Evolutionary conservation across 2,329 filamentous ascomycete species (phyloP), one percentile per base, ranked within the genome.

Genomic region (Pleoardoris graminearum): DNA sequence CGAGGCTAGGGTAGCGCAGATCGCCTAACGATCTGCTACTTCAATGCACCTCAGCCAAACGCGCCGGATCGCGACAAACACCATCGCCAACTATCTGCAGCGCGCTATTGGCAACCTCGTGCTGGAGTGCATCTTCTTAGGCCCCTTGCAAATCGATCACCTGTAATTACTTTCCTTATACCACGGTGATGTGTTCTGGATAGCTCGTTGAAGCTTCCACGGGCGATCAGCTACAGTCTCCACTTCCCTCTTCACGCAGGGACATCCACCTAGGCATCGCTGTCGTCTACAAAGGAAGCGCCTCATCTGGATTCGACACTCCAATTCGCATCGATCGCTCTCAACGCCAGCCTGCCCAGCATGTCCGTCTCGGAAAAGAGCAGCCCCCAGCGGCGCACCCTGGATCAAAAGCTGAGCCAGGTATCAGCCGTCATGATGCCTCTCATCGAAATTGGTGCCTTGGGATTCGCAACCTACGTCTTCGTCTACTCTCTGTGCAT

Each of bases 381-480:
- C 11, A 55, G 60, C 43, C 57, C 62, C 42, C 60, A 60, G 43
- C 51, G 59, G 37, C 57, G 62, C 35, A 58, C 55, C n/a, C 48
- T 66, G 43, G 66, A 70, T 37, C 62, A 66, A 56, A 55, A 55
- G 23, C 75, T 79, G 44, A 85, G 84, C 70, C 75, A 81, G 63
- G 84, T 81, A 73, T 79, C 82, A 42, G 83, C 85, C 46, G 81
- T 87, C 53, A 73, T 88, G 50, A 85, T 96, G 51, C 91, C 91
- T 3, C 61, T 86, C 33, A 69, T 93, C 45, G 81, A 96, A 35
- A 73, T 85, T 29, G 86, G 80, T 25, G 78, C 83, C 32, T 80
- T 90, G 55, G 85, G 80, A 32, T 91, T 90, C 72, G 83, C 83
- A 17, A 88, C 85, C 29, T 96, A 88, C 75, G 85, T 85, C 12